A percentile compares a stretch with the other conserved stretches of the same genome.
phyloP scores from a whole-genome alignment of 257 asterid genomes.

The Phtheirospermum japonicum region DNA sequence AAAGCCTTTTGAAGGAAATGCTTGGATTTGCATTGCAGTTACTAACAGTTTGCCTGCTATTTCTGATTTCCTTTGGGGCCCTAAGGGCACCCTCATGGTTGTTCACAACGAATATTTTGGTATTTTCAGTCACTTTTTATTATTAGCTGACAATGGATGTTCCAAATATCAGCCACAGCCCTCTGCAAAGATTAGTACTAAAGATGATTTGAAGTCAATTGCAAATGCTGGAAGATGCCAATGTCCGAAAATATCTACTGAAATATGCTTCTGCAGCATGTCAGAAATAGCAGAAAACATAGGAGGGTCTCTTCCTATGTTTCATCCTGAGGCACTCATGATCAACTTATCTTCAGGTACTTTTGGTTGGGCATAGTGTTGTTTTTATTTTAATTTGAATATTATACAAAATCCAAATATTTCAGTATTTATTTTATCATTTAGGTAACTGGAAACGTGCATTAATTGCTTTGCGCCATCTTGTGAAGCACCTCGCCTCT shows the following conservation, averaged over 20 bases:
- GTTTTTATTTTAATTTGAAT: conserved; percentile 6
- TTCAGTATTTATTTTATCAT: conserved; percentile 13
- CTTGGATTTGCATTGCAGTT: conserved; percentile 78
- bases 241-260: conserved; percentile 30
- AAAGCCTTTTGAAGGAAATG: conserved; percentile 46
- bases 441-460: conserved; percentile 92
- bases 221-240: conserved; percentile 33
- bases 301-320: conserved; percentile 74
- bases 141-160: conserved; percentile 37
- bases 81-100: conserved; percentile 62
- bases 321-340: conserved; percentile 82
- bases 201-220: conserved; percentile 32
- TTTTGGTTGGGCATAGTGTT: conserved; percentile 24
- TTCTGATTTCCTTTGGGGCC: conserved; percentile 86
- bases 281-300: conserved; percentile 63
- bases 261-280: conserved; percentile 60
- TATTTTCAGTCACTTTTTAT: conserved; percentile 59
- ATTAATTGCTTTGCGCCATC: conserved; percentile 71
- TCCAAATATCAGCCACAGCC: conserved; percentile 33
- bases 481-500: conserved; percentile 50
- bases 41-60: conserved; percentile 47
- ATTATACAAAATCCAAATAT: neutral
- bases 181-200: conserved; percentile 33
- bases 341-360: conserved; percentile 77
- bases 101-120: conserved; percentile 65